Evolutionary conservation across 768 basidiomycete genomes (phyloP), one percentile per base, ranked within the genome.

Genomic region (Mrakia frigida): DNA sequence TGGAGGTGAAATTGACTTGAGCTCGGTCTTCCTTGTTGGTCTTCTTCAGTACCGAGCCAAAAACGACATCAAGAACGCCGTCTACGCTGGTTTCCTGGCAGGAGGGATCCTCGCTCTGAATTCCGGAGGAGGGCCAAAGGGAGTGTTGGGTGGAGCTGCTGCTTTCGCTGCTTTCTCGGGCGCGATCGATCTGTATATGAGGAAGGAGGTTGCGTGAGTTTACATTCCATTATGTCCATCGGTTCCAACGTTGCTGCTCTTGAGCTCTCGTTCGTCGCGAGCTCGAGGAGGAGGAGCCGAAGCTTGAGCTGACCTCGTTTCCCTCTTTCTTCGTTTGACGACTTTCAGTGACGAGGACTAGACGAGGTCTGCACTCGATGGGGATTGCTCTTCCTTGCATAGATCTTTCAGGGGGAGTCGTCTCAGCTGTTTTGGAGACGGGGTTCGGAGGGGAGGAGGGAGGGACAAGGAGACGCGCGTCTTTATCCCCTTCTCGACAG

Each of bases 81-180:
- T 93, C 25, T 88, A 90, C 18, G 90, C 92, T 9, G 96, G 96
- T 1, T 93, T 96, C 82, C 82, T 94, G 6, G 88, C 94, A 4
- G 96, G 96, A 39, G 94, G 91, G 52, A 86, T 97, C 28, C 88
- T 98, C 5, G 95, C 94, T 14, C 87, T 92, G 53, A 89, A 92
- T 81, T 89, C 93, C 0, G 94, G 96, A 31, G 72, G 76, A 31
- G 76, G 76, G 0, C 92, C 93, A 10, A 91, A 88, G 83, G 93
- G 91, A 23, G 92, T 89, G 25, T 79, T 94, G n/a, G 90, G 91
- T 65, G 96, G 96, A 80, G 96, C 92, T 28, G 78, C 93, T 13
- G 93, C 91, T 0, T 98, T 98, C 81, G 93, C 93, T 18, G 93
- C 91, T 1, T 98, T 98, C 85, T 96, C 94, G 18, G 89, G 89